Evolutionary conservation across 176 grass and related monocot species (phyloP).

Genomic region (Phyllostachys edulis): DNA sequence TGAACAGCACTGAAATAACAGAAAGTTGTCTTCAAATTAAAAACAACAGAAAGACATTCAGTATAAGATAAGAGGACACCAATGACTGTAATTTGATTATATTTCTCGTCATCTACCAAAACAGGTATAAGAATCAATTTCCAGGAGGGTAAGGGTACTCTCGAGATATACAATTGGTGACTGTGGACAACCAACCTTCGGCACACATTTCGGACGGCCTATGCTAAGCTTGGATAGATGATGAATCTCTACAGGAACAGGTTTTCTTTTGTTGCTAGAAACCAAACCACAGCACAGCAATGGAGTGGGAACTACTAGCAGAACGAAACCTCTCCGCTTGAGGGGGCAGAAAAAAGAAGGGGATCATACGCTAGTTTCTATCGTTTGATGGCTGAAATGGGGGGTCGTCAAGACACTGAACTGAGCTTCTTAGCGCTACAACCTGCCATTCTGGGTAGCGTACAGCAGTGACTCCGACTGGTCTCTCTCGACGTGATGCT

Average conservation of each 20-base stretch:
- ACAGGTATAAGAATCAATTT: slow-evolving; percentile 44
- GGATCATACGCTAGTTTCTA: slow-evolving; percentile 27
- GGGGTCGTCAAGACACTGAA: neutral
- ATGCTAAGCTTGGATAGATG: slow-evolving; percentile 33
- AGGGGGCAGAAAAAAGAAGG: slow-evolving; percentile 9
- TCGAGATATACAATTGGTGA: slow-evolving; percentile 59
- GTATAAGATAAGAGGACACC: neutral
- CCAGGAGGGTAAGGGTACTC: neutral
- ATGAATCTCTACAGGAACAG: slow-evolving; percentile 57
- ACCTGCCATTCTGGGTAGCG: slow-evolving; percentile 55
- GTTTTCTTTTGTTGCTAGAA: slow-evolving; percentile 34
- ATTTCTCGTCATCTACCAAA: slow-evolving; percentile 52
- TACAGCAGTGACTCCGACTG: slow-evolving; percentile 65
- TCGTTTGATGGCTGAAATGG: neutral
- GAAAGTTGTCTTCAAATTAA: too few species aligned
- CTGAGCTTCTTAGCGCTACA: slow-evolving; percentile 28
- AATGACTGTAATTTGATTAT: slow-evolving; percentile 46
- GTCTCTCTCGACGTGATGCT: slow-evolving; percentile 59
- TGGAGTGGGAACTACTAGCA: slow-evolving; percentile 24
- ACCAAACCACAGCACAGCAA: slow-evolving; percentile 21
- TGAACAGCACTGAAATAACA: neutral
- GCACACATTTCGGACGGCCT: slow-evolving; percentile 40
- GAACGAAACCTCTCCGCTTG: slow-evolving; percentile 28
- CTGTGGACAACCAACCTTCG: slow-evolving; percentile 42
- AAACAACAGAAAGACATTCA: neutral